Conservation (phyloP, 164 flowering plant genomes). For the Vitis rotundifolia region DNA sequence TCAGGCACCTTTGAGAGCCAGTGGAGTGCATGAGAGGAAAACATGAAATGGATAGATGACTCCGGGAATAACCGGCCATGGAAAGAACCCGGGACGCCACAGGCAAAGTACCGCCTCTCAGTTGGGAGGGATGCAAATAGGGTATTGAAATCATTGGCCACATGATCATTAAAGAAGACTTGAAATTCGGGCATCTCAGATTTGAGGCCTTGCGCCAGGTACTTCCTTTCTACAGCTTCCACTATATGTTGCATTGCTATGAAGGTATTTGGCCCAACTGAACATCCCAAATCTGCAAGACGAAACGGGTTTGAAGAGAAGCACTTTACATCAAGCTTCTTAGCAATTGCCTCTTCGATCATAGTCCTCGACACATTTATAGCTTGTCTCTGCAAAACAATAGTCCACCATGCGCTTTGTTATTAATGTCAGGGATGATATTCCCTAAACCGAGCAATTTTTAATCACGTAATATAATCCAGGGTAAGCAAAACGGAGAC, state of each 20-base stretch:
- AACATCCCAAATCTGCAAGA: constrained; percentile 37
- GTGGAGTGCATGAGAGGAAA: constrained; percentile 11
- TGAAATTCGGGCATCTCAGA: constrained; percentile 15
- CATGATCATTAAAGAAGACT: constrained; percentile 31
- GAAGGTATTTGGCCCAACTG: constrained; percentile 37
- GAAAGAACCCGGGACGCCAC: constrained; percentile 17
- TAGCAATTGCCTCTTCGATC: constrained; percentile 13
- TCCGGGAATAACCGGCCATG: constrained; percentile 1
- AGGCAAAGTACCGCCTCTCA: constrained; percentile 24
- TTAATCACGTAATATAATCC: not conserved
- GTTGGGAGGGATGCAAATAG: constrained; percentile 30
- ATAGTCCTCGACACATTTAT: not conserved
- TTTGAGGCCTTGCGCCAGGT: not conserved
- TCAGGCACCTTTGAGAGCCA: constrained; percentile 32
- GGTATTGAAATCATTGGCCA: constrained; percentile 34
- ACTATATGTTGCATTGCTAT: constrained; percentile 15
- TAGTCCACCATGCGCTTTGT: not conserved
- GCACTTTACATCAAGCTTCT: constrained; percentile 14
- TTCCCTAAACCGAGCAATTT: too few relatives aligned
- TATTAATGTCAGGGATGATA: too few relatives aligned
- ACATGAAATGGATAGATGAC: not conserved
- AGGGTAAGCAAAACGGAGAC: too few relatives aligned
- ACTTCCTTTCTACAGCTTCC: constrained; percentile 13
- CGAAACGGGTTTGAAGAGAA: constrained; percentile 18
- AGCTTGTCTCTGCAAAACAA: constrained; percentile 7